Conservation (phyloP, 192 early-diverging fungal species). For the Coemansia sp. region DNA sequence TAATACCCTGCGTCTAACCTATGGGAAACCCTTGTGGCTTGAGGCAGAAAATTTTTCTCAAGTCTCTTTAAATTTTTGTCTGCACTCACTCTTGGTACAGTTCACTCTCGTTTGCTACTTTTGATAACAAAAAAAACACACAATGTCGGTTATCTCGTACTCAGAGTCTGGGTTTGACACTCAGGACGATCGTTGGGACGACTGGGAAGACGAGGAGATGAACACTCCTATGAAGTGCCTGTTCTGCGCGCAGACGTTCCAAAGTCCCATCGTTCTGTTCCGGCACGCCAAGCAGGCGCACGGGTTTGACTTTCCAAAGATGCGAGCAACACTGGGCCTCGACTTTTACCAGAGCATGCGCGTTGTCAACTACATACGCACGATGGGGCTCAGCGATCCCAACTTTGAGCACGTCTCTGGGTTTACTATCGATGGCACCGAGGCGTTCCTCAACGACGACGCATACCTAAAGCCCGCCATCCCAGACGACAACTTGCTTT, state of each 20-base stretch:
- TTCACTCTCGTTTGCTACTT: neutral
- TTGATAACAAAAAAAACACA: neutral
- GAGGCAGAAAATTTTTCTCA: neutral
- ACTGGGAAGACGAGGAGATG: constrained; percentile 70
- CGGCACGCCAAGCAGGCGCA: constrained; percentile 61
- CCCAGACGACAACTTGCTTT: constrained; percentile 69
- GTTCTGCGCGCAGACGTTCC: constrained; percentile 64
- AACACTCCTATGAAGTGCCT: constrained; percentile 67
- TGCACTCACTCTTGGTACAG: too few species aligned
- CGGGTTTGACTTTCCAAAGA: constrained; percentile 68
- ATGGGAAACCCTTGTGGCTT: neutral
- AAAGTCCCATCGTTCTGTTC: constrained; percentile 60
- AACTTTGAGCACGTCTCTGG: constrained; percentile 29
- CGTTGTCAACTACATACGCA: constrained; percentile 57
- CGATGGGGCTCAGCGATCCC: constrained; percentile 28
- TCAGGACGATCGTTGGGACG: constrained; percentile 67
- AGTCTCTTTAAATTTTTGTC: too few species aligned
- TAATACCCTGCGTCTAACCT: neutral
- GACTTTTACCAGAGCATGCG: constrained; percentile 85
- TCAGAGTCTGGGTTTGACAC: constrained; percentile 56
- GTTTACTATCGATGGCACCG: constrained; percentile 55
- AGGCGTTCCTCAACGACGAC: constrained; percentile 67
- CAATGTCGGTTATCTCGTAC: constrained; percentile 52
- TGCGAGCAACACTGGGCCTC: constrained; percentile 52
- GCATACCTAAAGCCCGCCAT: constrained; percentile 65